Percentiles rank a stretch among this genome's conserved stretches.
Conservation (phyloP, 345 rosid genomes). For the Eucalyptus marginata region DNA sequence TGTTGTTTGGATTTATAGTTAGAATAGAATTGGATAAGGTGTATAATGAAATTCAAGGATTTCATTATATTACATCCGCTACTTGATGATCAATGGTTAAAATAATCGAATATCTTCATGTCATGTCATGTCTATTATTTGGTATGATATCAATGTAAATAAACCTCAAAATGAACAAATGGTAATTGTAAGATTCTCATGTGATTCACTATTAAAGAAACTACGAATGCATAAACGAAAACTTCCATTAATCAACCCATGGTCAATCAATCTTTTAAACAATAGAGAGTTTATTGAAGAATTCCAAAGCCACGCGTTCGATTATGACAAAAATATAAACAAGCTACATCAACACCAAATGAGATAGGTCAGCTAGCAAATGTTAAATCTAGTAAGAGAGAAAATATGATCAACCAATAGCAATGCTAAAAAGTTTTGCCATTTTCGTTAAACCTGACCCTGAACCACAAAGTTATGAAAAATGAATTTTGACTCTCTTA, state of each 20-base stretch:
- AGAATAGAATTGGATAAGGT: no score
- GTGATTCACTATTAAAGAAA: no score
- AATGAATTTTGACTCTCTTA: background rate
- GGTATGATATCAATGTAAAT: background rate
- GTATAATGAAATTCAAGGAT: no score
- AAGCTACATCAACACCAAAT: background rate
- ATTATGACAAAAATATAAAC: no score
- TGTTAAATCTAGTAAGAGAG: background rate
- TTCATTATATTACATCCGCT: fast-evolving
- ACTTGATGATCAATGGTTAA: no score
- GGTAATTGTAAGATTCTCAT: fast-evolving
- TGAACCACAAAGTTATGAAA: background rate
- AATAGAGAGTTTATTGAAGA: background rate
- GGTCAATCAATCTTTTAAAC: background rate
- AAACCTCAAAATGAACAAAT: background rate
- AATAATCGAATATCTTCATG: no score
- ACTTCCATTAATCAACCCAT: background rate
- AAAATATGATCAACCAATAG: no score
- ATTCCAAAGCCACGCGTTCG: fast-evolving
- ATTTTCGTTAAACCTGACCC: no score
- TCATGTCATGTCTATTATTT: fast-evolving
- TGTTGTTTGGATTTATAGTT: background rate
- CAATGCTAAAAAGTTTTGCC: no score
- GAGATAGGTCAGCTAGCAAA: background rate
- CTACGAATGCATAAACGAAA: no score